Evolutionary conservation across 2,329 filamentous ascomycete genomes (phyloP).

Genomic region (Colletotrichum endophyticum): DNA sequence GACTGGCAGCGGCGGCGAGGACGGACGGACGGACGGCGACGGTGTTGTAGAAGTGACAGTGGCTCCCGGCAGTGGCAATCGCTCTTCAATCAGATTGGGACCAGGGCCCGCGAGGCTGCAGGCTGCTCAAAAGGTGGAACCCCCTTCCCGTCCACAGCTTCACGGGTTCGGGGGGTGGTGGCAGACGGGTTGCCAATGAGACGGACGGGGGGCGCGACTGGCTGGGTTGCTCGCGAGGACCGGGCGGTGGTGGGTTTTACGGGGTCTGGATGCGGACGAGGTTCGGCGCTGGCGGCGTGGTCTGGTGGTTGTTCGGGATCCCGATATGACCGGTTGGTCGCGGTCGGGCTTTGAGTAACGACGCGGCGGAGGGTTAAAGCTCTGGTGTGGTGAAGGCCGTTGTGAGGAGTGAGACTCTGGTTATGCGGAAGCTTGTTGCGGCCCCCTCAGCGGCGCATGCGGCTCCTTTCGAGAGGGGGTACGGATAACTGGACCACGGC

Average conservation of each 20-base stretch:
- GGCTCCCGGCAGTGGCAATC: background rate
- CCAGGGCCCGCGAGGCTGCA: background rate
- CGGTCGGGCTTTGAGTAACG: background rate
- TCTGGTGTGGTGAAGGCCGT: background rate
- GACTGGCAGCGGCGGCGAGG: background rate
- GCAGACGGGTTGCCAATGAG: background rate
- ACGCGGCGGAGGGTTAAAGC: background rate
- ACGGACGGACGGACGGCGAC: background rate
- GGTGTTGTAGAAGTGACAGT: background rate
- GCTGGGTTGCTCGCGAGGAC: background rate
- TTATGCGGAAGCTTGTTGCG: background rate
- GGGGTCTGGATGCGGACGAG: background rate
- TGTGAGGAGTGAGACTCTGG: background rate
- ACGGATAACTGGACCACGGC: background rate
- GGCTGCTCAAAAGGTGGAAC: background rate
- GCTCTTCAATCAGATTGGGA: background rate
- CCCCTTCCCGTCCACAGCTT: background rate
- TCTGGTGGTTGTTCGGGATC: slow-evolving; percentile 1
- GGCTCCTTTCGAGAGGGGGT: background rate
- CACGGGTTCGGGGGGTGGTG: background rate
- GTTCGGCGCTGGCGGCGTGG: slow-evolving; percentile 1
- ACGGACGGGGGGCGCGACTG: background rate
- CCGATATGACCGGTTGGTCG: background rate
- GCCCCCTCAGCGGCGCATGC: background rate
- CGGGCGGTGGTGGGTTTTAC: background rate